A percentile compares a stretch with the other conserved stretches of the same genome.
Conservation (phyloP, 2,329 filamentous ascomycete species). For the Colletotrichum chrysophilum region DNA sequence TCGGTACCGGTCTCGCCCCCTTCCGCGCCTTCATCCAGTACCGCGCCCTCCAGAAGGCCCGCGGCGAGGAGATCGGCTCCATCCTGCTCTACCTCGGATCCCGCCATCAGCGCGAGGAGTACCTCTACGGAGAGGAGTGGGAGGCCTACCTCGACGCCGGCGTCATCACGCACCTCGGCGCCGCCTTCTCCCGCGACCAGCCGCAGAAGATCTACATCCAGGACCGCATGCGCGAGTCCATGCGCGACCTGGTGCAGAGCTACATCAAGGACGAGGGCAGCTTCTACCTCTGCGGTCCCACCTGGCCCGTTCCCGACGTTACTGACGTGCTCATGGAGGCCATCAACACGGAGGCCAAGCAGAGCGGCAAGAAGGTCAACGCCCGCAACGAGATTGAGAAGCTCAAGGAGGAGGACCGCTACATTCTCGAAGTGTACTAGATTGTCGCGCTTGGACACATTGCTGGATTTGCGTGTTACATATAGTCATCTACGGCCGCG, state of each 20-base stretch:
- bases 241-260: slow-evolving; percentile 81
- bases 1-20: slow-evolving; percentile 97
- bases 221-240: slow-evolving; percentile 91
- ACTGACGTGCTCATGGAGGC: slow-evolving; percentile 94
- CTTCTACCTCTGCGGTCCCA: slow-evolving; percentile 97
- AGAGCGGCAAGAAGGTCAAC: slow-evolving; percentile 80
- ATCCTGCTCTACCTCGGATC: slow-evolving; percentile 97
- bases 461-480: neutral
- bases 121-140: slow-evolving; percentile 99
- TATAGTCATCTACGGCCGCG: neutral
- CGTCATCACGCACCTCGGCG: slow-evolving; percentile 90
- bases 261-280: slow-evolving; percentile 88
- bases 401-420: slow-evolving; percentile 92
- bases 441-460: neutral
- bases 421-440: slow-evolving; percentile 97
- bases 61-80: slow-evolving; percentile 91
- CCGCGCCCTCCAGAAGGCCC: slow-evolving; percentile 96
- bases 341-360: slow-evolving; percentile 76
- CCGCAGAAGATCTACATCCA: slow-evolving; percentile 99
- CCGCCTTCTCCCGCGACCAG: slow-evolving; percentile 96
- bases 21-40: slow-evolving; percentile 99
- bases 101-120: slow-evolving; percentile 97
- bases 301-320: slow-evolving; percentile 98
- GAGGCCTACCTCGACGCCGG: slow-evolving; percentile 96
- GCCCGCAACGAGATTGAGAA: slow-evolving; percentile 91